Conservation (phyloP, 106 monocot genomes). For the Platanthera zijinensis region DNA sequence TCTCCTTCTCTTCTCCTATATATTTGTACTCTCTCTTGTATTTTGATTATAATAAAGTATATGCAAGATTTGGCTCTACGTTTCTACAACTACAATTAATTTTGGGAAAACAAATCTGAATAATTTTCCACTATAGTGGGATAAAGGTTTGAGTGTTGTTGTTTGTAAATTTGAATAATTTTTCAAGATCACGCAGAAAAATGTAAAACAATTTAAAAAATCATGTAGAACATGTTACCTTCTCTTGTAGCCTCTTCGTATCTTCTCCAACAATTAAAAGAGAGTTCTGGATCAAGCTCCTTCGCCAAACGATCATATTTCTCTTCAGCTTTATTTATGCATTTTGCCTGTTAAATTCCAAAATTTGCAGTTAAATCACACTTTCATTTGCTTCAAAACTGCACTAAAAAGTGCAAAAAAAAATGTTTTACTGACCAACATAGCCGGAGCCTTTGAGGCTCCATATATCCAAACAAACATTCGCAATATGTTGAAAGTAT, state of each 20-base stretch:
- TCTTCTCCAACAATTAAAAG: constrained; percentile 50
- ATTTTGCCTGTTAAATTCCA: constrained; percentile 48
- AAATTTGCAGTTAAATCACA: background rate
- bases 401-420: background rate
- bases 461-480: constrained; percentile 86
- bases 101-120: too few relatives aligned
- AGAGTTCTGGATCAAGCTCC: constrained; percentile 53
- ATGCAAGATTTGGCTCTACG: too few relatives aligned
- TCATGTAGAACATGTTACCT: constrained; percentile 23
- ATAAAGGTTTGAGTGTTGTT: too few relatives aligned
- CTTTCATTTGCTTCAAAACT: background rate
- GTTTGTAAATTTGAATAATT: too few relatives aligned
- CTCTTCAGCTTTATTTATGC: constrained; percentile 66
- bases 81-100: too few relatives aligned
- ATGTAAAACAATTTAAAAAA: too few relatives aligned
- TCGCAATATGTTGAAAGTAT: constrained; percentile 78
- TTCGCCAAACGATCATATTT: constrained; percentile 37
- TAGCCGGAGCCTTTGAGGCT: constrained; percentile 47
- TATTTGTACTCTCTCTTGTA: too few relatives aligned
- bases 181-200: too few relatives aligned
- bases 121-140: too few relatives aligned
- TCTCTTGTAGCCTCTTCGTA: constrained; percentile 81
- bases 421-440: constrained; percentile 54
- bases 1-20: too few relatives aligned
- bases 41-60: too few relatives aligned